These are phyloP conservation scores for Psilocybe cyanescens DNA, from an alignment of 768 basidiomycete genomes.

Conservation along the genomic window DNA sequence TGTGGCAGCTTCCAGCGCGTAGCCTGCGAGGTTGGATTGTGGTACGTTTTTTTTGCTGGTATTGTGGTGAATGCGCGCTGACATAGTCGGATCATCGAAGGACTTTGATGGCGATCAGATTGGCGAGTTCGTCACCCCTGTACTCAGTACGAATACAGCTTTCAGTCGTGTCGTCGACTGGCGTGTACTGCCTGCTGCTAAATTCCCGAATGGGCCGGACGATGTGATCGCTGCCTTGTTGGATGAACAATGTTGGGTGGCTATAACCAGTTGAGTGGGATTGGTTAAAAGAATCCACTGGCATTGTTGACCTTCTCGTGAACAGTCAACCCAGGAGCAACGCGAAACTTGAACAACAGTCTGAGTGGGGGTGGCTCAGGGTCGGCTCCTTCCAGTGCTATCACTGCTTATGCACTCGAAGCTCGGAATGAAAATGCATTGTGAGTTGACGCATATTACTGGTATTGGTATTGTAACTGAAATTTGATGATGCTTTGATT, in stretches of 20 bases:
- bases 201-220: conserved; percentile 39
- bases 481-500: conserved; percentile 4
- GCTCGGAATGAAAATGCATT: conserved; percentile 64
- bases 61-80: neutral
- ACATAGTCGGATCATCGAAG: conserved; percentile 25
- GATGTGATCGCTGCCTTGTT: conserved; percentile 43
- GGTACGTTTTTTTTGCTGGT: conserved; percentile 31
- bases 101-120: conserved; percentile 55
- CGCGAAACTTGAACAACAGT: conserved; percentile 35
- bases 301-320: neutral
- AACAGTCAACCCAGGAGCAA: conserved; percentile 43
- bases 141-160: conserved; percentile 27
- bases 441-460: conserved; percentile 36
- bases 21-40: conserved; percentile 55
- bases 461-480: neutral
- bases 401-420: conserved; percentile 47
- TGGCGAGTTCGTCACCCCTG: conserved; percentile 42
- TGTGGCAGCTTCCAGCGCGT: conserved; percentile 43
- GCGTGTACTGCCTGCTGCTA: conserved; percentile 32
- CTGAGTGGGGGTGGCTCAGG: conserved; percentile 36
- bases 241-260: conserved; percentile 49
- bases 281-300: neutral
- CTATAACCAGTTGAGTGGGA: conserved; percentile 41
- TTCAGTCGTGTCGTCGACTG: conserved; percentile 37
- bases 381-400: conserved; percentile 48